Conservation (phyloP, 306 rosid genomes). For the Citrullus colocynthis region DNA sequence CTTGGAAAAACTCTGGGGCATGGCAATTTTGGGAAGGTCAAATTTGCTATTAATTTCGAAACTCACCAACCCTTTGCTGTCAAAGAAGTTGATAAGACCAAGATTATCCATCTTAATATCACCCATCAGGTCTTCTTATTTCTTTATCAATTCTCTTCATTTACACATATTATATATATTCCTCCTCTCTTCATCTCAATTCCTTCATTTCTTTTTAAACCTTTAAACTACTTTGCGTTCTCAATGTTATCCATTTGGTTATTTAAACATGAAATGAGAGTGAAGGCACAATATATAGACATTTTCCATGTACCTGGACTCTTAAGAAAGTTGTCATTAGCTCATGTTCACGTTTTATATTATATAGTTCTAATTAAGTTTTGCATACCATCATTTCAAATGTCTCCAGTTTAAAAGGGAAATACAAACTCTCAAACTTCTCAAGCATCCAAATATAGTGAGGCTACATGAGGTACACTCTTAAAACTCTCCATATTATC, state of each 20-base stretch:
- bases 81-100: constrained; percentile 65
- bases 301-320: no score
- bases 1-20: constrained; percentile 73
- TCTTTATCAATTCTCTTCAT: not conserved
- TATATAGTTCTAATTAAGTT: not conserved
- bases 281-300: no score
- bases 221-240: no score
- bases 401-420: constrained; percentile 80
- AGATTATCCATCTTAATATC: constrained; percentile 37
- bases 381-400: not conserved
- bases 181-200: not conserved
- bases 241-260: no score
- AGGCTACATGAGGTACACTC: not conserved
- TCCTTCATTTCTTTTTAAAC: no score
- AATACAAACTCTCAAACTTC: constrained; percentile 62
- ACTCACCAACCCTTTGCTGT: constrained; percentile 55
- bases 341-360: no score
- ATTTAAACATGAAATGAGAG: no score
- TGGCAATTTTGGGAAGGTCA: constrained; percentile 88
- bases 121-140: constrained; percentile 45
- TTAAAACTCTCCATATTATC: no score
- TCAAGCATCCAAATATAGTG: constrained; percentile 77
- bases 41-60: constrained; percentile 42
- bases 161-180: no score
- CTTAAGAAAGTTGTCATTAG: no score